These are phyloP conservation scores for Vaccinium myrtillus DNA, from an alignment of 148 eudicot species.

Conservation along the genomic window DNA sequence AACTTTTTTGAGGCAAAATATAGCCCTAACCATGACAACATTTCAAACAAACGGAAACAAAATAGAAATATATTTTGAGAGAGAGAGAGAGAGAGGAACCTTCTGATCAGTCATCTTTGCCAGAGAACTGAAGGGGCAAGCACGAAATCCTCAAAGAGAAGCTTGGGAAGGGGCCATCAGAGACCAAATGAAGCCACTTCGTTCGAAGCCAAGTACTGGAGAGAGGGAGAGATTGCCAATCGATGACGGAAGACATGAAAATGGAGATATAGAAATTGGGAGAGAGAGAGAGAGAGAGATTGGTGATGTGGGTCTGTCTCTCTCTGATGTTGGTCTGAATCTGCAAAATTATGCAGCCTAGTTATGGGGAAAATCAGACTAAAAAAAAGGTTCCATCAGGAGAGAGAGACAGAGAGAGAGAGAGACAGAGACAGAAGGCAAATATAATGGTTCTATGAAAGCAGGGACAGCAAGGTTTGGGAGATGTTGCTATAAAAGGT, in stretches of 20 bases:
- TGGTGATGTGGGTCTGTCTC: slow-evolving; percentile 10
- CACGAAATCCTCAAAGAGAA: slow-evolving; percentile 5
- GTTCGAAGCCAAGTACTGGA: slow-evolving; percentile 10
- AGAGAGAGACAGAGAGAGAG: not conserved
- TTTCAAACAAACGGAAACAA: not conserved
- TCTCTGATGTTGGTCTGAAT: slow-evolving; percentile 6
- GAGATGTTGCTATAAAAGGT: too few relatives aligned
- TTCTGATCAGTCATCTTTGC: slow-evolving; percentile 26
- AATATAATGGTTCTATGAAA: too few relatives aligned
- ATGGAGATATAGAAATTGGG: slow-evolving; percentile 8
- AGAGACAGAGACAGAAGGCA: not conserved
- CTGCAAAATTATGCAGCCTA: not conserved
- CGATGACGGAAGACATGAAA: slow-evolving; percentile 21
- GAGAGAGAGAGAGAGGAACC: not conserved
- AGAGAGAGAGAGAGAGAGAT: slow-evolving; percentile 1
- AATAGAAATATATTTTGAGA: not conserved
- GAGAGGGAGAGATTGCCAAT: slow-evolving; percentile 3
- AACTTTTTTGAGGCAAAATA: not conserved
- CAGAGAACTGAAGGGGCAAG: slow-evolving; percentile 10
- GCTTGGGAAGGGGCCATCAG: slow-evolving; percentile 15
- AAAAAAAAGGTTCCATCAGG: not conserved
- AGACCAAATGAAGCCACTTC: slow-evolving; percentile 12
- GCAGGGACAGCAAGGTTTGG: too few relatives aligned
- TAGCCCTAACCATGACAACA: not conserved
- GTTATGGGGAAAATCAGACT: not conserved